Evolutionary conservation across 768 basidiomycete species (phyloP).

Genomic region (Termitomyces sp.): DNA sequence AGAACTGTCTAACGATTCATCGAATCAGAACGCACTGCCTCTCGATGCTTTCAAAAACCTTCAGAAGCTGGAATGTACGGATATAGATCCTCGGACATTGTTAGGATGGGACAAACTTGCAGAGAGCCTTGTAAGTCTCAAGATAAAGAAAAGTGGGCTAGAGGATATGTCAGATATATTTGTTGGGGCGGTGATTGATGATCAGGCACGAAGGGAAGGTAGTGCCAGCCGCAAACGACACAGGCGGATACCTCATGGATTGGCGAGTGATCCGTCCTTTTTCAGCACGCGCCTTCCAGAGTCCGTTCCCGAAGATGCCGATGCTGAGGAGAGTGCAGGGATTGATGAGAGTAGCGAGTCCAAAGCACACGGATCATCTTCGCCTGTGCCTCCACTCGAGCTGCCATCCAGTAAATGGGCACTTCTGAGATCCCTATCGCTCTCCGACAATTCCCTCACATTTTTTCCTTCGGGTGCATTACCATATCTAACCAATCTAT

Average conservation of each 20-base stretch:
- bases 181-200: slow-evolving; percentile 73
- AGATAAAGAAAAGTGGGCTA: slow-evolving; percentile 72
- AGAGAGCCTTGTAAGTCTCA: slow-evolving; percentile 65
- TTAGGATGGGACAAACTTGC: slow-evolving; percentile 81
- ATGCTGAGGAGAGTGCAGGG: slow-evolving; percentile 16
- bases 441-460: slow-evolving; percentile 77
- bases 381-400: slow-evolving; percentile 25
- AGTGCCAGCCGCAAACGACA: slow-evolving; percentile 39
- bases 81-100: slow-evolving; percentile 77
- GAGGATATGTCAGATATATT: slow-evolving; percentile 79
- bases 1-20: slow-evolving; percentile 64
- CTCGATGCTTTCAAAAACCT: slow-evolving; percentile 84
- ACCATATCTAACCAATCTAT: slow-evolving; percentile 64
- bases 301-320: slow-evolving; percentile 47
- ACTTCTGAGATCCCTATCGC: slow-evolving; percentile 66
- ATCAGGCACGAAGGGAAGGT: slow-evolving; percentile 59
- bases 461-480: slow-evolving; percentile 68
- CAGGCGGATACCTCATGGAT: slow-evolving; percentile 34
- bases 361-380: slow-evolving; percentile 15
- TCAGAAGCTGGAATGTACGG: slow-evolving; percentile 64
- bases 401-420: slow-evolving; percentile 68
- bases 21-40: slow-evolving; percentile 71
- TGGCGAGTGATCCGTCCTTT: slow-evolving; percentile 38
- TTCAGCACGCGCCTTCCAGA: slow-evolving; percentile 46
- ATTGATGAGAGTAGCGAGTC: slow-evolving; percentile 14